These are phyloP conservation scores for Venturiaceae sp. DNA, from an alignment of 2,329 filamentous ascomycete genomes.

Conservation along the genomic window DNA sequence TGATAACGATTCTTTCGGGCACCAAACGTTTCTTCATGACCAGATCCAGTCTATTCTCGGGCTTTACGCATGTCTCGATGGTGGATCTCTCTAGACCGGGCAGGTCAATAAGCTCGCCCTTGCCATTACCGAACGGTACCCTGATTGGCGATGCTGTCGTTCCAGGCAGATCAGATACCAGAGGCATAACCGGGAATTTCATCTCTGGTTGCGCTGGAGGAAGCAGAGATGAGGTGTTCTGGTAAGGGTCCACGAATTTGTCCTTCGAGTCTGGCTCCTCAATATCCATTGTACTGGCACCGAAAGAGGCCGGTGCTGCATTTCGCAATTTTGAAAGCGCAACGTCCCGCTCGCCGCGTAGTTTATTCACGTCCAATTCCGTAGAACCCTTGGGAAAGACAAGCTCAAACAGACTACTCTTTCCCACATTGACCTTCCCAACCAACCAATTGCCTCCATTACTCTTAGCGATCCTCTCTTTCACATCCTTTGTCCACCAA, in stretches of 20 bases:
- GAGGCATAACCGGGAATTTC: conserved; percentile 72
- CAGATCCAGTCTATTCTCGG: conserved; percentile 55
- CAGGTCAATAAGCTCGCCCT: conserved; percentile 86
- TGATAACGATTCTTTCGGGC: conserved; percentile 64
- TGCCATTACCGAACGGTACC: conserved; percentile 75
- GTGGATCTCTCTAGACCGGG: conserved; percentile 66
- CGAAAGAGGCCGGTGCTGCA: neutral
- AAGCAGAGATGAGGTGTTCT: conserved; percentile 45
- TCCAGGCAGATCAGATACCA: conserved; percentile 78
- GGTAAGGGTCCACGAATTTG: neutral
- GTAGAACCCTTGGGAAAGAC: conserved; percentile 66
- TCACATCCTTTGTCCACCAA: conserved; percentile 88
- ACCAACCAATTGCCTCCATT: conserved; percentile 92
- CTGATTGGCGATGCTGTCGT: conserved; percentile 94
- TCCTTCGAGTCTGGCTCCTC: neutral
- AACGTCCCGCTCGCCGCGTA: neutral
- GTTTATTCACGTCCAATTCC: conserved; percentile 1
- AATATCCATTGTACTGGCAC: neutral
- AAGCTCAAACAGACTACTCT: conserved; percentile 80
- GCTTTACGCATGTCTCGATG: conserved; percentile 60
- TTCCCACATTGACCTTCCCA: conserved; percentile 96
- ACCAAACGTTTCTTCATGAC: conserved; percentile 71
- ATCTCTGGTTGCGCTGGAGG: conserved; percentile 66
- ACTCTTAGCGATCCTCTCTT: conserved; percentile 73
- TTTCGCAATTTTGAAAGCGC: neutral